Percentiles rank a stretch among this genome's conserved stretches.
phyloP scores from a whole-genome alignment of 805 yeast genomes.

The Suhomyces tanzawaensis region DNA sequence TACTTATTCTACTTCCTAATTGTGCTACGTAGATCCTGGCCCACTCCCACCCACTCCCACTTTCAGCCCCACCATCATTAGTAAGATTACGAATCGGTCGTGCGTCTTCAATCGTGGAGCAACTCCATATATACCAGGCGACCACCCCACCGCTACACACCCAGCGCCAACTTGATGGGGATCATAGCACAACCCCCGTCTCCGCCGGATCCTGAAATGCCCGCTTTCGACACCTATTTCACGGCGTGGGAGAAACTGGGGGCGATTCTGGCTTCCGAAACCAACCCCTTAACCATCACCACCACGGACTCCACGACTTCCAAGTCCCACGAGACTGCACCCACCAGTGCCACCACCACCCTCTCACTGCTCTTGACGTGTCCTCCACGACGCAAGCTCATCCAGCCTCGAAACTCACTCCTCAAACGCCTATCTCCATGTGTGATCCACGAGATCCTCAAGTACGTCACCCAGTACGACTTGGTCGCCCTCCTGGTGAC shows the following conservation, averaged over 20 bases:
- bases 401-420: slow-evolving; percentile 1
- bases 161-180: background rate
- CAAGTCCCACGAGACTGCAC: too few species aligned
- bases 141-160: slow-evolving; percentile 1
- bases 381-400: background rate
- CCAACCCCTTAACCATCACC: too few species aligned
- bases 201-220: too few species aligned
- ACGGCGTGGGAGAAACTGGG: background rate
- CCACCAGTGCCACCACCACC: too few species aligned
- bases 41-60: too few species aligned
- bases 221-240: background rate
- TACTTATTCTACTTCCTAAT: too few species aligned
- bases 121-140: slow-evolving; percentile 1
- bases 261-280: too few species aligned
- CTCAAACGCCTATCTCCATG: slow-evolving; percentile 11
- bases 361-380: too few species aligned
- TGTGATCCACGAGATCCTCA: slow-evolving; percentile 15
- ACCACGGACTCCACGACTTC: too few species aligned
- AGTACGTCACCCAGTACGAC: slow-evolving; percentile 32
- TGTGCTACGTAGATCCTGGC: too few species aligned
- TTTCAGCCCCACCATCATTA: background rate
- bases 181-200: background rate
- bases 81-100: background rate
- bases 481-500: slow-evolving; percentile 24
- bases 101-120: background rate